phyloP scores from a whole-genome alignment of 768 basidiomycete species.

The Rhodotorula kratochvilovae region DNA sequence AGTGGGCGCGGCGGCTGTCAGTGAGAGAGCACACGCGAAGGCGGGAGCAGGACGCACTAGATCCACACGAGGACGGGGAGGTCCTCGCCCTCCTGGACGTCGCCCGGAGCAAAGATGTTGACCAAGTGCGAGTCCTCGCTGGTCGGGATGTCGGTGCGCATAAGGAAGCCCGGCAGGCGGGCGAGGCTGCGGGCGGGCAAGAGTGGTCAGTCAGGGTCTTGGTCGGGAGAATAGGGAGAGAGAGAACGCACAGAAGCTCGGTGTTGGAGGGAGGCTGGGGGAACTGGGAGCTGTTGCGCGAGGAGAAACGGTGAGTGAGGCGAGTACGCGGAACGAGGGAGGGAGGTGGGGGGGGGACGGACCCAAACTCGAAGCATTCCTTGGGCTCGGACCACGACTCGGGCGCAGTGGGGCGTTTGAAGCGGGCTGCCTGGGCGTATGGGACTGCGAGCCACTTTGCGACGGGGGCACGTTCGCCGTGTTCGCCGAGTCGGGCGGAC shows the following conservation, averaged over 20 bases:
- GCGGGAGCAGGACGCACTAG: conserved; percentile 48
- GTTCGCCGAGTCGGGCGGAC: not conserved
- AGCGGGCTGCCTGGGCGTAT: conserved; percentile 24
- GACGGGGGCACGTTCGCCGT: not conserved
- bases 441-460: conserved; percentile 36
- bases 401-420: conserved; percentile 5
- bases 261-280: conserved; percentile 23
- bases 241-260: not conserved
- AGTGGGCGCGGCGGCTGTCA: too few relatives aligned
- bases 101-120: conserved; percentile 53
- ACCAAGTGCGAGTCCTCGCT: conserved; percentile 55
- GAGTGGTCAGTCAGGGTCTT: accelerated
- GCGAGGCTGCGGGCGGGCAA: not conserved
- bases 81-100: conserved; percentile 39
- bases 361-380: conserved; percentile 32
- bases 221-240: too few relatives aligned
- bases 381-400: not conserved
- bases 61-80: conserved; percentile 54
- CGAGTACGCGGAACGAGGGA: not conserved
- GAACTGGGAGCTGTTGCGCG: conserved; percentile 14
- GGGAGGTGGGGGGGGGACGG: not conserved
- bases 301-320: too few relatives aligned
- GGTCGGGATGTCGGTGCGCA: conserved; percentile 12
- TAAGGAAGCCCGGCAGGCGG: conserved; percentile 21
- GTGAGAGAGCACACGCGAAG: not conserved